Conservation (phyloP, 257 asterid genomes). For the Hygrophila difformis region DNA sequence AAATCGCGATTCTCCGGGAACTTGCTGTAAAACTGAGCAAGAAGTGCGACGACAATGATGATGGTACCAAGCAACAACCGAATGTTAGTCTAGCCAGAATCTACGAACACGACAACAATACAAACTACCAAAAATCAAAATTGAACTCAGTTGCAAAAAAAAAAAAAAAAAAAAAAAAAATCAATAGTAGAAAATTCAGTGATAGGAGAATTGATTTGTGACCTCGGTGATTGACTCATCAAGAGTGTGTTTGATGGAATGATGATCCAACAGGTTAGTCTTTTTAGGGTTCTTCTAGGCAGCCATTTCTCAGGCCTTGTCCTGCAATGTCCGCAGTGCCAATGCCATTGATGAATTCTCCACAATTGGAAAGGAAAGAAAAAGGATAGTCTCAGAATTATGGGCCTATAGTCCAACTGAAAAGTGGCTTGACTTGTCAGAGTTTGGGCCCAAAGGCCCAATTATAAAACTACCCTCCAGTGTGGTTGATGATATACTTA, state of each 20-base stretch:
- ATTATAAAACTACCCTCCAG: no score
- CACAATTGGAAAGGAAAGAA: no score
- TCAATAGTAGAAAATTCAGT: no score
- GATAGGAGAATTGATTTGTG: no score
- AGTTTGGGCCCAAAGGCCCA: no score
- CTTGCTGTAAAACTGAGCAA: slow-evolving; percentile 94
- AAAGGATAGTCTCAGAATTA: no score
- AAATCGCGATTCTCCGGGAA: slow-evolving; percentile 79
- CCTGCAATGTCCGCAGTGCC: slow-evolving; percentile 17
- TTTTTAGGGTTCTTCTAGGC: slow-evolving; percentile 41
- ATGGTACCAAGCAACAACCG: slow-evolving; percentile 65
- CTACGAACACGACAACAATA: slow-evolving; percentile 27
- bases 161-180: not conserved
- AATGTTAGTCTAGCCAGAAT: slow-evolving; percentile 73
- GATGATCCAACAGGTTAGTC: slow-evolving; percentile 76
- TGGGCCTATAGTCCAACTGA: no score
- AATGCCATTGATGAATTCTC: no score
- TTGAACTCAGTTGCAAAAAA: no score
- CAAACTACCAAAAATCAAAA: no score
- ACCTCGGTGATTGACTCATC: slow-evolving; percentile 93
- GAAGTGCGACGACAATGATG: slow-evolving; percentile 68
- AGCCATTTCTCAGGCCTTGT: slow-evolving; percentile 28
- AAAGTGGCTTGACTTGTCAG: no score
- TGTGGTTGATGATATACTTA: no score
- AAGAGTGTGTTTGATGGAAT: slow-evolving; percentile 67